Conservation (phyloP, 139 green algal species). For the Chlorella sp. region DNA sequence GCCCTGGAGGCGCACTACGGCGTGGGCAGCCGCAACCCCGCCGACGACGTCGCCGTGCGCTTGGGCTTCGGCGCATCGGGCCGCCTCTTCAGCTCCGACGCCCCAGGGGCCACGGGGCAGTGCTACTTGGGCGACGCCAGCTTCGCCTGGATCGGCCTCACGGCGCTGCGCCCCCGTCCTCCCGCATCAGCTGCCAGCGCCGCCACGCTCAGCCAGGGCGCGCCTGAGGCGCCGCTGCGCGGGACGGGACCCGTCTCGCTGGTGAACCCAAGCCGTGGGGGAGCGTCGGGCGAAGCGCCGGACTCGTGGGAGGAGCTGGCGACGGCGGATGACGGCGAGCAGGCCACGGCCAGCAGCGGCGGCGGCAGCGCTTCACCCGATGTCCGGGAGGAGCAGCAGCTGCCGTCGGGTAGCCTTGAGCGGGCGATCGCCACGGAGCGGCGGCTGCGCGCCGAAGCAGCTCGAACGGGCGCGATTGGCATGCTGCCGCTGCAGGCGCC, state of each 20-base stretch:
- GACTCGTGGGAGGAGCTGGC: no score
- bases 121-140: background rate
- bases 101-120: background rate
- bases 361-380: no score
- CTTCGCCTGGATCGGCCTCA: background rate
- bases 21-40: background rate
- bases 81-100: background rate
- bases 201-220: background rate
- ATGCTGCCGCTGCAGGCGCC: background rate
- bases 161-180: background rate
- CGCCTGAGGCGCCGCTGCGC: background rate
- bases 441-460: no score
- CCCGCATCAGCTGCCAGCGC: background rate
- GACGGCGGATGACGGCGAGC: no score
- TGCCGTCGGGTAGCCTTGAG: no score
- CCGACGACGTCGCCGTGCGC: background rate
- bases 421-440: no score
- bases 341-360: background rate
- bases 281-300: no score
- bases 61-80: no score
- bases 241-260: background rate
- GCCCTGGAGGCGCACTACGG: background rate
- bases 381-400: no score
- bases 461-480: no score
- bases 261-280: no score